Evolutionary conservation across 2,329 filamentous ascomycete genomes (phyloP).

Genomic region (Neoascochyta sp.): DNA sequence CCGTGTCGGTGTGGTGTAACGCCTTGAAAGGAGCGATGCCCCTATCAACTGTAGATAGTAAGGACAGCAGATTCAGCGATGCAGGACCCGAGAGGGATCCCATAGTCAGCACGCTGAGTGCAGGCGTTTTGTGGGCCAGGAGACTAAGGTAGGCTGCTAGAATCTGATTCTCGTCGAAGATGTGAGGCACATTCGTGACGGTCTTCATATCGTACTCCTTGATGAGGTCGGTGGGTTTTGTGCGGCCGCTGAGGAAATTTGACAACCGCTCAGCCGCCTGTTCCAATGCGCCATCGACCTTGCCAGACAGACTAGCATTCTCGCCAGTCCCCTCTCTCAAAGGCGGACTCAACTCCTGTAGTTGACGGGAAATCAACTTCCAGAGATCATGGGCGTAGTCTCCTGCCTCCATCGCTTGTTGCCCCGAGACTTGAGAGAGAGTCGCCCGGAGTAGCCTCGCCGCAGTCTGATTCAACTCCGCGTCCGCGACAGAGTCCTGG

Average conservation of each 20-base stretch:
- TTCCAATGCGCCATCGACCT: background rate
- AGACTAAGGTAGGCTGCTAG: background rate
- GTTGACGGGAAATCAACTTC: background rate
- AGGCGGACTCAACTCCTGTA: too few species aligned
- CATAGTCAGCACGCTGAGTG: background rate
- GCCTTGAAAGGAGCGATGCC: background rate
- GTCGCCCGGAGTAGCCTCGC: background rate
- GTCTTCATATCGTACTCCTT: background rate
- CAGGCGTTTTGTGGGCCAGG: background rate
- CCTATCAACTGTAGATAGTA: background rate
- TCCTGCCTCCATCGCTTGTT: background rate
- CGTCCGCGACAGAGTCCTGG: background rate
- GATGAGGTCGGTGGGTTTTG: background rate
- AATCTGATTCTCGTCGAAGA: background rate
- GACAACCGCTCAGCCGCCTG: background rate
- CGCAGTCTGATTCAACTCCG: background rate
- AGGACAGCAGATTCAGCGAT: background rate
- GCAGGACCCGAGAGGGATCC: background rate
- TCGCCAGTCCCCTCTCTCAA: too few species aligned
- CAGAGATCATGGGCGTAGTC: background rate
- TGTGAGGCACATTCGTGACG: background rate
- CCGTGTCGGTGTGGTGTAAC: background rate
- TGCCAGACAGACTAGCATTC: too few species aligned
- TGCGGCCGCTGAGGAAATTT: background rate
- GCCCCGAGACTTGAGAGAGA: background rate